Conservation (phyloP, 306 rosid genomes). For the Fragaria iinumae region DNA sequence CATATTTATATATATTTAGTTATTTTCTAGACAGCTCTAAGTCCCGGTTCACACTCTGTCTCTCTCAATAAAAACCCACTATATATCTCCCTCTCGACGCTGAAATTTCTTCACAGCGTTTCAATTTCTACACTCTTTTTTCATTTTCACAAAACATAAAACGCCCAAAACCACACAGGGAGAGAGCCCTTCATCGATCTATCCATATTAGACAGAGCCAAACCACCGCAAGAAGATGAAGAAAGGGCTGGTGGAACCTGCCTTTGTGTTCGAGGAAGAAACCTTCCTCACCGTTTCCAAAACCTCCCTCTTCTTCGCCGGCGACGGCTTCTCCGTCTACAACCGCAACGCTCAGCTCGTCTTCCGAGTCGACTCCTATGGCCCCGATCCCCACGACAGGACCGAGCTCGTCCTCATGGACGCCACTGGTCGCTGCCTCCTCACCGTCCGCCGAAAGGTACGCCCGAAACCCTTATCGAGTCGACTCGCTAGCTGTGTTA, state of each 20-base stretch:
- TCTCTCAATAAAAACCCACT: not conserved
- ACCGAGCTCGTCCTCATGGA: constrained; percentile 88
- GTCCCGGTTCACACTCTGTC: not conserved
- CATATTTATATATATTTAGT: not conserved
- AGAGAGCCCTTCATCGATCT: not conserved
- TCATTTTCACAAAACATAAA: not conserved
- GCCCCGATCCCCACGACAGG: constrained; percentile 52
- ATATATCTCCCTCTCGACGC: not conserved
- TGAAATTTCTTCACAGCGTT: not conserved
- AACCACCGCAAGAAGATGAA: constrained; percentile 34
- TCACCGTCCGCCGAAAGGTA: constrained; percentile 87
- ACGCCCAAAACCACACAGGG: not conserved
- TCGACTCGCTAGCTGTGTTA: constrained; percentile 24
- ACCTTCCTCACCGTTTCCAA: constrained; percentile 71
- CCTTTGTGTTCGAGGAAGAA: constrained; percentile 49
- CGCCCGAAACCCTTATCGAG: not conserved
- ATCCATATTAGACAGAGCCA: not conserved
- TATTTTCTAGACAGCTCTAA: not conserved
- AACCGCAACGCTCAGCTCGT: constrained; percentile 66
- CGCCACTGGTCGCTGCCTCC: constrained; percentile 75
- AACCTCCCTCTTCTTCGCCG: constrained; percentile 75
- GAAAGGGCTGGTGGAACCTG: constrained; percentile 41
- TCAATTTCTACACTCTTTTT: not conserved
- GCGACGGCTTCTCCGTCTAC: constrained; percentile 86
- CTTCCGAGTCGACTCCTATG: constrained; percentile 88